Percentiles rank a stretch among this genome's conserved stretches.
Conservation (phyloP, 2,329 filamentous ascomycete species). For the Ophidiomyces ophidiicola region DNA sequence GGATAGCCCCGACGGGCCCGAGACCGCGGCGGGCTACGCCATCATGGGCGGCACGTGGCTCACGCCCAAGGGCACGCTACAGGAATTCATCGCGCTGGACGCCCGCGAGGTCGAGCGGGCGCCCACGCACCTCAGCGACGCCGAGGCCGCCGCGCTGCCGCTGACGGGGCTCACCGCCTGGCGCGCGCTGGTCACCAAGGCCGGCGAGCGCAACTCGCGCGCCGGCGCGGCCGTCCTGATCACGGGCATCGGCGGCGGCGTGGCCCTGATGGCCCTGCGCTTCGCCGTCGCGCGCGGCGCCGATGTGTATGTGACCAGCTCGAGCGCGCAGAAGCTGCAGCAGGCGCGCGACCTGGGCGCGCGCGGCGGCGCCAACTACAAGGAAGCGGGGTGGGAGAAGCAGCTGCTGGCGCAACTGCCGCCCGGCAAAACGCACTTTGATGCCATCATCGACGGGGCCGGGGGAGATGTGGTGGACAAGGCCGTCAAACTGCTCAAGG, state of each 20-base stretch:
- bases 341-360: conserved; percentile 61
- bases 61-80: conserved; percentile 56
- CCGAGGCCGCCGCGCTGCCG: conserved; percentile 72
- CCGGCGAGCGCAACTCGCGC: conserved; percentile 41
- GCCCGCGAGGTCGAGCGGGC: conserved; percentile 62
- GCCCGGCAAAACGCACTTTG: conserved; percentile 54
- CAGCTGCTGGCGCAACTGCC: conserved; percentile 50
- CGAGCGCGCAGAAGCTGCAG: conserved; percentile 61
- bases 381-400: conserved; percentile 67
- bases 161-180: conserved; percentile 78
- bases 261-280: conserved; percentile 68
- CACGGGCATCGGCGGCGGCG: conserved; percentile 86
- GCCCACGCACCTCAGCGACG: conserved; percentile 57
- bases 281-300: conserved; percentile 65
- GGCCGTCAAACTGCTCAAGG: conserved; percentile 56
- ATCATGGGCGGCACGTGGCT: conserved; percentile 47
- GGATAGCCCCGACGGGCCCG: conserved; percentile 58
- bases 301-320: conserved; percentile 70
- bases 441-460: conserved; percentile 81
- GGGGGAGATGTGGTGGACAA: conserved; percentile 72
- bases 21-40: conserved; percentile 36
- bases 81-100: conserved; percentile 59
- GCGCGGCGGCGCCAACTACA: conserved; percentile 70
- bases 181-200: conserved; percentile 74
- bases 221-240: conserved; percentile 63